Evolutionary conservation across 768 basidiomycete genomes (phyloP), one percentile per base, ranked within the genome.

Genomic region (Suillus spraguei): DNA sequence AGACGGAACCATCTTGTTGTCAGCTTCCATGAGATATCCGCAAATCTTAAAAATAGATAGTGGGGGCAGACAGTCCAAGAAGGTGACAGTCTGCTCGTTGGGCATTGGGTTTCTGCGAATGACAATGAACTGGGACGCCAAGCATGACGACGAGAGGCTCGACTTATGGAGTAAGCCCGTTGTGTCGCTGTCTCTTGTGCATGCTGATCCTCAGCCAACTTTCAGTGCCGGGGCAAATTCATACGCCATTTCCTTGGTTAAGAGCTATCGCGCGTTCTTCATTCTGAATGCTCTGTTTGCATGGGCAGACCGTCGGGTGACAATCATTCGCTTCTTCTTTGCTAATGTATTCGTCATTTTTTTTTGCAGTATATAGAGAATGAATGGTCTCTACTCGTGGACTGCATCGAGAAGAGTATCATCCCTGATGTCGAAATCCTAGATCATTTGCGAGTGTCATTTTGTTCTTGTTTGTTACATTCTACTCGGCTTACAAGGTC

Each of bases 171-270:
- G 59, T 52, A 36, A 62, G 61, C 10, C n/a, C 5, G 3, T 35
- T 4, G 10, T 11, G 24, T 4, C 2, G 11, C 24, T 35, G 20
- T 22, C 14, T 9, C 58, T 35, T 2, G 24, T 33, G 24, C 38
- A 35, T 24, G 10, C 38, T 59, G 36, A 55, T 60, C 24, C 5
- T 8, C 14, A 33, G 32, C 9, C 7, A 32, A 42, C 4, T 52
- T 24, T 35, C 24, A 71, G 70, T 63, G 16, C 66, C 70, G 3
- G 49, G 64, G 20, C 44, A 66, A 3, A 69, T 54, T 69, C 71
- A 2, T 2, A 71, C 2, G 71, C 71, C 2, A 58, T 67, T 35
- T 63, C 67, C 49, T 69, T 71, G 55, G 67, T 72, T 16, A 22
- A 20, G 16, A 61, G 58, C 22, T 64, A 61, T 58, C 54, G 47